Evolutionary conservation across 2,329 filamentous ascomycete genomes (phyloP).

Genomic region (Penicillium psychrosexuale): DNA sequence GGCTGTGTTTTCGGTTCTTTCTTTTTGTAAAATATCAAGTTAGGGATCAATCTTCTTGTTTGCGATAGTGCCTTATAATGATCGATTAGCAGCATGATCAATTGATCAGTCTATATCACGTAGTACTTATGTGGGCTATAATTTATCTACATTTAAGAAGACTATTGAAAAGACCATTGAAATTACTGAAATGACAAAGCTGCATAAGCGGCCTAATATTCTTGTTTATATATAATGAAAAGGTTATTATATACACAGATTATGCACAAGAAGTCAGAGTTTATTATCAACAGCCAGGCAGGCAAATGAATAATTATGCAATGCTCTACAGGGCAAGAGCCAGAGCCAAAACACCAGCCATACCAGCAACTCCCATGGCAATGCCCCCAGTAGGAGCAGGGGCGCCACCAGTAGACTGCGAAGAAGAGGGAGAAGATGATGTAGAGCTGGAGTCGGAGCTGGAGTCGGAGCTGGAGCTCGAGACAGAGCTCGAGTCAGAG

Average conservation of each 20-base stretch:
- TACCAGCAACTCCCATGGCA: slow-evolving; percentile 23
- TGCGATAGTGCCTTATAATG: background rate
- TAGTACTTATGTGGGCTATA: background rate
- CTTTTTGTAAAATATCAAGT: background rate
- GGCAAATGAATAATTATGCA: background rate
- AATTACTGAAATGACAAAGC: too few relatives aligned
- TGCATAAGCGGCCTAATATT: too few relatives aligned
- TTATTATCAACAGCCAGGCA: background rate
- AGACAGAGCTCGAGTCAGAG: background rate
- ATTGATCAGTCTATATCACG: background rate
- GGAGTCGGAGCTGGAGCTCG: background rate
- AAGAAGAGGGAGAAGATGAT: slow-evolving; percentile 10
- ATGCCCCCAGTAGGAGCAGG: slow-evolving; percentile 23
- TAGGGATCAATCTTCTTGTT: background rate
- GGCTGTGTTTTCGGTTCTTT: background rate
- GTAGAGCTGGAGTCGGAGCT: slow-evolving; percentile 5
- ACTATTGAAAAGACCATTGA: too few relatives aligned
- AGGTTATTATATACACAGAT: background rate
- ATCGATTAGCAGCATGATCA: too few relatives aligned
- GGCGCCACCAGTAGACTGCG: slow-evolving; percentile 23
- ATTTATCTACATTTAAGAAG: background rate
- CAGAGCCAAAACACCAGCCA: slow-evolving; percentile 25
- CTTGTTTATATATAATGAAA: background rate
- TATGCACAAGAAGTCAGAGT: background rate
- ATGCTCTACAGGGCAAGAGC: slow-evolving; percentile 25